Base-by-base conservation (phyloP, 164 flowering plant species). In the grape (Vitis vinifera) region DNA sequence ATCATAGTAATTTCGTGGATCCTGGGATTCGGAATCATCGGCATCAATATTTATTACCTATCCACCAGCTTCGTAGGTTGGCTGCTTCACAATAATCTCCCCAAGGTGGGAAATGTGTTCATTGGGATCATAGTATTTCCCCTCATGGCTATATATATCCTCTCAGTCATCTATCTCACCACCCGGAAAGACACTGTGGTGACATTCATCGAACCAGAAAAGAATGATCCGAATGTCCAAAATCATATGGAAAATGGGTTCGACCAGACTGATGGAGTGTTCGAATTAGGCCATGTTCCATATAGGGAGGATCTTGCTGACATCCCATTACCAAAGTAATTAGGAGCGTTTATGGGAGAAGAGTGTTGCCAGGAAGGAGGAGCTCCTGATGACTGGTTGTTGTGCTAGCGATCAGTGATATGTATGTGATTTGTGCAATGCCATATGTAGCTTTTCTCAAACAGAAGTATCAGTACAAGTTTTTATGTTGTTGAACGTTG, bases 51-150 rank as follows among this genome's bases (percentile, higher is more conserved):
- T 0, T 95, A 95, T 66, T 93, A 87, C 80, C 78, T 95, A 44
- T 85, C 77, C 82, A 90, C 90, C 2, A 80, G 70, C 10, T 93
- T 93, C 31, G 83, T 90, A 0, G 83, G 59, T 29, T 95, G 97
- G 99, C 56, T 93, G 16, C 79, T 89, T 14, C 85, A 91, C 79
- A 93, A 82, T 71, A 52, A 16, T 23, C 68, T 91, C 1, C 93
- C 89, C 3, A 88, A 79, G 70, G 85, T 85, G 1, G 97, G 78
- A 7, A 89, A 85, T 55, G 87, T 91, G 13, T 87, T 95, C 62
- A 76, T 89, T 9, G 97, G 99, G 16, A 75, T 93, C n/a, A 0
- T 84, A 9, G 97, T 91, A 51, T 93, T 93, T 61, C 98, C 98
- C 1, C 55, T 89, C 3, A 91, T 93, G 91, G 95, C 81, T 4